Evolutionary conservation across 768 basidiomycete genomes (phyloP), one percentile per base, ranked within the genome.

Genomic region (Termitomyces eurrhizus): DNA sequence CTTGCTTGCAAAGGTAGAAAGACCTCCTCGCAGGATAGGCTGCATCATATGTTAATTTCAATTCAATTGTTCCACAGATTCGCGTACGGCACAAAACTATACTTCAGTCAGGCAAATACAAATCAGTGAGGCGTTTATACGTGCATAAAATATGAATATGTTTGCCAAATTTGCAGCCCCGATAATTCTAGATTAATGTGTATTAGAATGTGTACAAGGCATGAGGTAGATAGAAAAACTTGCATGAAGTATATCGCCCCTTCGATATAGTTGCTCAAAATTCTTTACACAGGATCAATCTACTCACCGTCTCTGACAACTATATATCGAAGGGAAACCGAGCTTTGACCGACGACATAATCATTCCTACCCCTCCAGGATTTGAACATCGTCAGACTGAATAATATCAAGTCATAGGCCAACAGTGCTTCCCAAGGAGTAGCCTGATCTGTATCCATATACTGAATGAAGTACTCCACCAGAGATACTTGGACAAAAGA

Each of bases 381-480:
- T 33, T 63, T 63, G 4, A 21, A 21, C 49, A 63, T 9, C n/a
- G 58, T 60, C 24, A 63, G 55, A 36, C 26, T 18, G 14, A 63
- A 63, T 13, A 63, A 33, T 24, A 59, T 24, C 18, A 52, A 26
- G 32, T 63, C 62, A 33, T 57, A 63, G 12, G 56, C 55, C 16
- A 63, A 39, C 51, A 59, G 53, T 7, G 49, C 55, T 45, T 57
- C 58, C 62, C 62, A 63, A 21, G 61, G 52, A 29, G 35, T 16
- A n/a, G 62, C 62, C 21, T 48, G 48, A 32, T 50, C 61, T 62
- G 26, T 0, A 36, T 36, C 24, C 18, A 32, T n/a, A 1, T n/a
- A n/a, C n/a, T 21, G 14, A 4, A 16, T 33, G 4, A 18, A 36
- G 53, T 7, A 29, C 21, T n/a, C 37, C 4, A n/a, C 16, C n/a